phyloP scores from a whole-genome alignment of 441 rosid species.

The Macaranga tanarius region DNA sequence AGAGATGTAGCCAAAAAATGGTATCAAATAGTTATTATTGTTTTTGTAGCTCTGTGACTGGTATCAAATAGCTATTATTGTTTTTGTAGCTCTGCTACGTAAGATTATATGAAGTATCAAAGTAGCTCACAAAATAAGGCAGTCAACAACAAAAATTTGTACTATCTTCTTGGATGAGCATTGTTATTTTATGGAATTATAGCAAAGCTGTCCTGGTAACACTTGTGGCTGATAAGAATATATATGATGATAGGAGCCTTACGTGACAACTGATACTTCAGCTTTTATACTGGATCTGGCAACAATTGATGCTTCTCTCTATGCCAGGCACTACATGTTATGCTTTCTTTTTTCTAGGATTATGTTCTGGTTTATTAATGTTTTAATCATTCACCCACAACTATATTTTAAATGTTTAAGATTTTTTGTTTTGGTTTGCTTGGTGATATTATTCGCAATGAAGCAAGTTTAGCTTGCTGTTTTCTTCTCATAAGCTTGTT shows the following conservation, averaged over 20 bases:
- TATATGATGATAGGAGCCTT: background rate
- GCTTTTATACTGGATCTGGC: background rate
- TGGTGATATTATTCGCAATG: no score
- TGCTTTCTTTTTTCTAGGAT: no score
- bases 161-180: background rate
- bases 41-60: background rate
- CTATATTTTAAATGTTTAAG: background rate
- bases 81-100: background rate
- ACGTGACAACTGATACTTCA: background rate
- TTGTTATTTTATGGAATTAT: background rate
- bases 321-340: background rate
- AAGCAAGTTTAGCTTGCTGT: background rate
- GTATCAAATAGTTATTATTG: background rate
- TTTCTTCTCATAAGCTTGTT: background rate
- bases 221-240: background rate
- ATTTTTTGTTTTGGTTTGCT: no score
- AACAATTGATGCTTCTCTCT: background rate
- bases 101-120: no score
- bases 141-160: background rate
- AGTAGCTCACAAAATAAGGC: background rate
- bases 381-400: background rate
- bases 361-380: background rate
- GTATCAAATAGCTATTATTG: background rate
- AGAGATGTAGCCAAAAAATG: no score
- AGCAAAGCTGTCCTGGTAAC: background rate